Percentiles rank a stretch among this genome's conserved stretches.
Conservation (phyloP, 2,329 filamentous ascomycete species). For the Scedosporium aurantiacum region DNA sequence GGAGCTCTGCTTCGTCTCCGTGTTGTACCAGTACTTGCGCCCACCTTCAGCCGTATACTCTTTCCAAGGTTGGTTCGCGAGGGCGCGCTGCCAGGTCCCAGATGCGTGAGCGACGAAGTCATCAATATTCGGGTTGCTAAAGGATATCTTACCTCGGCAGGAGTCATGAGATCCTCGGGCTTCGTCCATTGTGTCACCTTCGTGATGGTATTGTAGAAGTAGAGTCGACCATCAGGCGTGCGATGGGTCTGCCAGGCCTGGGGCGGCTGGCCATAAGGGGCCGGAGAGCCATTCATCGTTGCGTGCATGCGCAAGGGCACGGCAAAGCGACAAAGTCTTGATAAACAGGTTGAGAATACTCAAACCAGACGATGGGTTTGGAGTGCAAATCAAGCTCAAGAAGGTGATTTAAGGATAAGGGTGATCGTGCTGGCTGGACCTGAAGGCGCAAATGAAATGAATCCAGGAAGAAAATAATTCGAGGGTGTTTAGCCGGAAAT, state of each 20-base stretch:
- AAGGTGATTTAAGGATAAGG: background rate
- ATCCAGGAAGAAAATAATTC: background rate
- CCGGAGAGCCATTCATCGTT: slow-evolving; percentile 47
- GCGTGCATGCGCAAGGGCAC: background rate
- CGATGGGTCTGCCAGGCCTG: slow-evolving; percentile 70
- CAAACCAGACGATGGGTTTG: background rate
- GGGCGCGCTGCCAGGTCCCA: slow-evolving; percentile 51
- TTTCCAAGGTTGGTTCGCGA: slow-evolving; percentile 80
- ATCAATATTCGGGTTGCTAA: background rate
- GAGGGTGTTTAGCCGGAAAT: background rate
- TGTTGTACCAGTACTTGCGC: slow-evolving; percentile 91
- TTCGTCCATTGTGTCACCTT: slow-evolving; percentile 92
- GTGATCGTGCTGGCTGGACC: background rate
- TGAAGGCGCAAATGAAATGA: too few relatives aligned
- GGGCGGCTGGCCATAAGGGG: slow-evolving; percentile 35
- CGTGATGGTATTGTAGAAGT: slow-evolving; percentile 82
- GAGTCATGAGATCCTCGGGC: slow-evolving; percentile 77
- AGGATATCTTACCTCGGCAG: slow-evolving; percentile 55
- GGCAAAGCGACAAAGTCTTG: background rate
- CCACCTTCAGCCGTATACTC: slow-evolving; percentile 82
- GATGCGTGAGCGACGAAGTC: background rate
- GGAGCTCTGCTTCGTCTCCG: slow-evolving; percentile 79
- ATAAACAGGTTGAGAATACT: background rate
- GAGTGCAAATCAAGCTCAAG: background rate
- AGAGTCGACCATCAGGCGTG: slow-evolving; percentile 69